Conservation (phyloP, 495 filamentous ascomycete genomes). For the Trichoderma parareesei region DNA sequence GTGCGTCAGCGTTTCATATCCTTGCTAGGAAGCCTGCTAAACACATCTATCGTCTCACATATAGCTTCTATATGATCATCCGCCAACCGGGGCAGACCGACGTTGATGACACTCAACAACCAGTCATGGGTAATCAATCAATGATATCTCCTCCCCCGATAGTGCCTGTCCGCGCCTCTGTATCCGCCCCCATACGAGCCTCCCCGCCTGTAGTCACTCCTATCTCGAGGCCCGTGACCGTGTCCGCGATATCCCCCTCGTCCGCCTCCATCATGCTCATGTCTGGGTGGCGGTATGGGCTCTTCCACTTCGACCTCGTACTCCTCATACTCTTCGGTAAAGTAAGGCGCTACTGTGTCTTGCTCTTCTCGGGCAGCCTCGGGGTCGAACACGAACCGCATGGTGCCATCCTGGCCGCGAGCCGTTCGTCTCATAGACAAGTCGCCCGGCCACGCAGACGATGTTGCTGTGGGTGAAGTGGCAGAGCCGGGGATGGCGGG, state of each 20-base stretch:
- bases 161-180: conserved; percentile 20
- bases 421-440: conserved; percentile 34
- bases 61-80: too few species aligned
- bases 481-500: conserved; percentile 26
- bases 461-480: conserved; percentile 31
- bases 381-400: conserved; percentile 85
- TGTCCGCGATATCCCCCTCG: conserved; percentile 13
- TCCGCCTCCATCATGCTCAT: conserved; percentile 13
- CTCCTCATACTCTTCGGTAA: conserved; percentile 72
- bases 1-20: too few species aligned
- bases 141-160: conserved; percentile 15
- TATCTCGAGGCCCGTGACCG: conserved; percentile 22
- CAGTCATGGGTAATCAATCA: background rate
- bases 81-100: too few species aligned
- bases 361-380: conserved; percentile 66
- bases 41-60: too few species aligned
- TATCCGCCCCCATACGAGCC: conserved; percentile 22
- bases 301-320: conserved; percentile 59
- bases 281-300: conserved; percentile 28
- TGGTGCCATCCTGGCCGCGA: conserved; percentile 63
- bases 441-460: conserved; percentile 20
- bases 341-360: conserved; percentile 55
- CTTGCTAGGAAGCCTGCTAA: too few species aligned
- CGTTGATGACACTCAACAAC: too few species aligned
- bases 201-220: conserved; percentile 20